These are phyloP conservation scores for Leishmania arabica DNA, from an alignment of 208 protist genomes.

Conservation along the genomic window DNA sequence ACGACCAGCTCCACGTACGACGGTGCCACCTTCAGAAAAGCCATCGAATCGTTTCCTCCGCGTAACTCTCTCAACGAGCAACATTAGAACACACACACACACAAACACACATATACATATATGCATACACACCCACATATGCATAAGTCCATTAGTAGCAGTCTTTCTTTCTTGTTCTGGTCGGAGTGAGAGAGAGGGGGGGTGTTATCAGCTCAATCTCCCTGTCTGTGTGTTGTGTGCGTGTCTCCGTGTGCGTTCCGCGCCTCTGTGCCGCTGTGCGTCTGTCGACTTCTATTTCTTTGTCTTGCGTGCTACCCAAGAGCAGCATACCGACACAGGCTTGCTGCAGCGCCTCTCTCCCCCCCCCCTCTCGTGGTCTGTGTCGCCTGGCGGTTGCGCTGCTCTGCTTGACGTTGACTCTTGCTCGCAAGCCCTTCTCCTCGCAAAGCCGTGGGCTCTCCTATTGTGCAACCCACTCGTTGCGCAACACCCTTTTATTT, in stretches of 20 bases:
- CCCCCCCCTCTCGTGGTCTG: background rate
- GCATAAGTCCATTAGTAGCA: background rate
- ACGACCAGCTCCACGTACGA: background rate
- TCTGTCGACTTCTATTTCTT: conserved; percentile 3
- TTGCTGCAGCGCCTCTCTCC: background rate
- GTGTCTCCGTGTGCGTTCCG: background rate
- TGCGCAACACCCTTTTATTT: background rate
- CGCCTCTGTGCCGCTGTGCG: background rate
- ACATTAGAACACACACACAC: background rate
- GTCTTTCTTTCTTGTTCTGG: too few species aligned
- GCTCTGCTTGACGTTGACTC: background rate
- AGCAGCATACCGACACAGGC: background rate
- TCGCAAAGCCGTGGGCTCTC: background rate
- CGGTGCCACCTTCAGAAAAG: background rate
- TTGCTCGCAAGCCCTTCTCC: background rate
- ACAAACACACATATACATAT: background rate
- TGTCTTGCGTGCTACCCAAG: background rate
- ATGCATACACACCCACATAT: background rate
- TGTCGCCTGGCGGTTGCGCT: background rate
- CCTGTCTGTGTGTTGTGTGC: background rate
- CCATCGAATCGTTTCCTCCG: too few species aligned
- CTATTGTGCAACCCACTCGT: background rate
- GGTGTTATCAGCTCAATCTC: background rate
- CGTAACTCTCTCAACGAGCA: too few species aligned
- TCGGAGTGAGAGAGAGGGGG: too few species aligned